Evolutionary conservation across 164 flowering plant species (phyloP), one percentile per base, ranked within the genome.

Genomic region (Vitis riparia): DNA sequence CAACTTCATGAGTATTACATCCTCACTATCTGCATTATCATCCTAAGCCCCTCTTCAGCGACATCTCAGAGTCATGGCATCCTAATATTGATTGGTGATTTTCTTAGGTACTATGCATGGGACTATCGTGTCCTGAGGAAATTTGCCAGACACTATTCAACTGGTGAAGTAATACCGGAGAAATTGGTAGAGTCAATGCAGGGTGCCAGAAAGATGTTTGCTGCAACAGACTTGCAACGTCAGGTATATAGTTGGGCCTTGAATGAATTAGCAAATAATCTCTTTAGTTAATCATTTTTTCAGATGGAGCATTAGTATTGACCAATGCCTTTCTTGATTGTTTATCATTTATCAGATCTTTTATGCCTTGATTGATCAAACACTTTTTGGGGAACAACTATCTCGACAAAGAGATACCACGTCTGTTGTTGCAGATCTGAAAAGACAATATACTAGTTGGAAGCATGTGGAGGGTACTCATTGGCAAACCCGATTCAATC

Each of bases 401-500:
- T 60, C 77, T 62, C 44, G 83, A 17, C 70, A 79, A 64, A 79
- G 73, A 55, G 87, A 89, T 68, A 87, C 94, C 11, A 69, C 81
- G 73, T 82, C 95, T 15, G 61, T 86, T 62, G 87, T 96, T 75
- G 88, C 89, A 0, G 93, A 90, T 60, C 73, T 96, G 74, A 89
- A 86, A 83, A 84, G 78, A 63, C 73, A 82, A 59, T 71, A 85
- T 65, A 88, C 94, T 13, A 83, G 95, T 74, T 89, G 94, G 91
- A 88, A 84, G 71, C 87, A 96, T 78, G 94, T 87, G 50, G 97
- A 93, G 60, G 99, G 98, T 55, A 92, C 97, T 23, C 89, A 90
- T 71, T 90, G 97, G 99, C 97, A 91, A 63, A 85, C 94, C 53
- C 86, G 98, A 74, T 96, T 96, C 79, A 89, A 66, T 72, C 98